Conservation (phyloP, 1,284 basidiomycete species). For the Ceratorhiza oryzae-sativae region DNA sequence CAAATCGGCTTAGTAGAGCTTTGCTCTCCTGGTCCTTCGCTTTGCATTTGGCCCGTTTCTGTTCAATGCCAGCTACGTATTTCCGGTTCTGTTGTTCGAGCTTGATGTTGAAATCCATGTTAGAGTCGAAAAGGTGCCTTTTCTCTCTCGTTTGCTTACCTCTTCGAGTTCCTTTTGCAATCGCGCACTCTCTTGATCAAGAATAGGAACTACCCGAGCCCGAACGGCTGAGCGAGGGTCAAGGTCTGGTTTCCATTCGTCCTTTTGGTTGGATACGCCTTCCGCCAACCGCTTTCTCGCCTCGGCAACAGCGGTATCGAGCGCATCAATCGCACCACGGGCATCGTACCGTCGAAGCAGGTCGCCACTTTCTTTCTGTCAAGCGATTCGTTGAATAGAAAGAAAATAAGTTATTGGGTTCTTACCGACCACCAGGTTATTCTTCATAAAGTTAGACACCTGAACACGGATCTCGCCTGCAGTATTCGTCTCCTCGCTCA, state of each 20-base stretch:
- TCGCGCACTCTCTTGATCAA: conserved; percentile 34
- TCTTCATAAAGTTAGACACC: conserved; percentile 38
- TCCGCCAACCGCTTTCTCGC: conserved; percentile 34
- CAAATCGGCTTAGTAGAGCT: conserved; percentile 6
- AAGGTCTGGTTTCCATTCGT: conserved; percentile 40
- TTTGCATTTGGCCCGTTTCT: conserved; percentile 16
- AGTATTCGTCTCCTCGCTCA: conserved; percentile 28
- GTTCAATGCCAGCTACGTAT: conserved; percentile 16
- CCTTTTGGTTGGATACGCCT: conserved; percentile 29
- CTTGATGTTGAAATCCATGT: neutral
- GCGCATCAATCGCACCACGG: conserved; percentile 39
- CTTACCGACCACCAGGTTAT: conserved; percentile 32
- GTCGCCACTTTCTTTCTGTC: conserved; percentile 38
- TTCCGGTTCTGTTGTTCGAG: conserved; percentile 32
- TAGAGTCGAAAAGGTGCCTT: neutral
- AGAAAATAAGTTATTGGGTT: neutral
- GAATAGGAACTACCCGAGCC: conserved; percentile 38
- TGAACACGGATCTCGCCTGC: conserved; percentile 37
- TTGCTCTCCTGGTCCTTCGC: conserved; percentile 32
- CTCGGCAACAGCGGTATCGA: conserved; percentile 39
- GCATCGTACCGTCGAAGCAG: conserved; percentile 40
- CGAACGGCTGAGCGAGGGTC: conserved; percentile 41
- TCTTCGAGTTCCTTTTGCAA: conserved; percentile 39
- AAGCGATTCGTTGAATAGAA: neutral
- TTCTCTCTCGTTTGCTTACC: neutral